Evolutionary conservation across 2,329 filamentous ascomycete genomes (phyloP).

Genomic region (Exophiala viscosa): DNA sequence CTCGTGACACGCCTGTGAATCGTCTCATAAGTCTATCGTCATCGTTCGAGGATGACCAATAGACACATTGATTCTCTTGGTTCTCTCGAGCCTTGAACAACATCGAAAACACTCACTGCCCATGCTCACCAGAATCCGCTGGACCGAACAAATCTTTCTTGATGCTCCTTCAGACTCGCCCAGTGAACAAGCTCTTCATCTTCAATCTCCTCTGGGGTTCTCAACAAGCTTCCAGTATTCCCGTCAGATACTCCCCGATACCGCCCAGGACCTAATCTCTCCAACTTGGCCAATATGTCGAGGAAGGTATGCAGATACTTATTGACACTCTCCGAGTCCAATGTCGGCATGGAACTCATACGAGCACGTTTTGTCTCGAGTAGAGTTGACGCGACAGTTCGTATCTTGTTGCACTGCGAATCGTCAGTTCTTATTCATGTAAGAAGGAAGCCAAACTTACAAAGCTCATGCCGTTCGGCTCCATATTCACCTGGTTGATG

Average conservation of each 20-base stretch:
- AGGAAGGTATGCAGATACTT: slow-evolving; percentile 69
- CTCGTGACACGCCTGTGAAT: too few species aligned
- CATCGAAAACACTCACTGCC: neutral
- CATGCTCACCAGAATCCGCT: slow-evolving; percentile 16
- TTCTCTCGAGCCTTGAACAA: too few species aligned
- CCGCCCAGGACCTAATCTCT: slow-evolving; percentile 49
- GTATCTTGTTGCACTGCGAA: slow-evolving; percentile 71
- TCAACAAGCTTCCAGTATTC: slow-evolving; percentile 11
- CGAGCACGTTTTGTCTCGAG: slow-evolving; percentile 58
- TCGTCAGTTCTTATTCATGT: slow-evolving; percentile 9
- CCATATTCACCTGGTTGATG: slow-evolving; percentile 81
- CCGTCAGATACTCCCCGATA: slow-evolving; percentile 19
- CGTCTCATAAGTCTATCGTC: too few species aligned
- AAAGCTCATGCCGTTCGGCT: slow-evolving; percentile 64
- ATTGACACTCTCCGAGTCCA: slow-evolving; percentile 56
- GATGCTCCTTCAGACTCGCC: slow-evolving; percentile 75
- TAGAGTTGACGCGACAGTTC: slow-evolving; percentile 76
- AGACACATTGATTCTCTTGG: too few species aligned
- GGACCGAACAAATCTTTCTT: slow-evolving; percentile 59
- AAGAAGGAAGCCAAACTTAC: slow-evolving; percentile 42
- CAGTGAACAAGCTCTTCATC: slow-evolving; percentile 73
- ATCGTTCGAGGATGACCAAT: too few species aligned
- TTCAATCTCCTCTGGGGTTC: slow-evolving; percentile 55
- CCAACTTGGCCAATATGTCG: slow-evolving; percentile 69
- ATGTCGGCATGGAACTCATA: slow-evolving; percentile 45